A percentile compares a stretch with the other conserved stretches of the same genome.
Evolutionary conservation across 2,329 filamentous ascomycete species (phyloP).

Genomic region (Aureobasidium sp.): DNA sequence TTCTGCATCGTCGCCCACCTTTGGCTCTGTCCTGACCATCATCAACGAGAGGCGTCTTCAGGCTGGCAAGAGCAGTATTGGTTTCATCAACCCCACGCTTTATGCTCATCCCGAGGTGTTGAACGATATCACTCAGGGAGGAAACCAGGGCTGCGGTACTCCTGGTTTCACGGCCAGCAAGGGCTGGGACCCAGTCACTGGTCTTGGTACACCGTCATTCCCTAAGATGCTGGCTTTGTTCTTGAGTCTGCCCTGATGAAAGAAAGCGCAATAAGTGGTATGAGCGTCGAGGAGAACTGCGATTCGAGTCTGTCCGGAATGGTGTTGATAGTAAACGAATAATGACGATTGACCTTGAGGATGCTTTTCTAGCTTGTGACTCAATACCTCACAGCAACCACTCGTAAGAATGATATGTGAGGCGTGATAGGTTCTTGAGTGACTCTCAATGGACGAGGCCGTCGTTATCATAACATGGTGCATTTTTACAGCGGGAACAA

Average conservation of each 20-base stretch:
- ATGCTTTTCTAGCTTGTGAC: no score
- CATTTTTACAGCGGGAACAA: background rate
- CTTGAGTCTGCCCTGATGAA: slow-evolving; percentile 20
- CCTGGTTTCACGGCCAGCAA: slow-evolving; percentile 24
- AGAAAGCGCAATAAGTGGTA: background rate
- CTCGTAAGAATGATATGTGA: no score
- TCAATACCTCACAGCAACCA: no score
- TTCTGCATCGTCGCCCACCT: slow-evolving; percentile 44
- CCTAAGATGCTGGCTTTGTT: slow-evolving; percentile 26
- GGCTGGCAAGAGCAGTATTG: slow-evolving; percentile 33
- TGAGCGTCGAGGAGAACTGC: no score
- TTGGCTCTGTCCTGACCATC: slow-evolving; percentile 43
- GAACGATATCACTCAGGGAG: slow-evolving; percentile 35
- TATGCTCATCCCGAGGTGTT: slow-evolving; percentile 38
- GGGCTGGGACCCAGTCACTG: slow-evolving; percentile 33
- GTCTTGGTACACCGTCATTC: slow-evolving; percentile 28
- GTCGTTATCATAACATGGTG: background rate
- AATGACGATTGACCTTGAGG: no score
- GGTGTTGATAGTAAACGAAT: background rate
- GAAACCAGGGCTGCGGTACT: slow-evolving; percentile 35
- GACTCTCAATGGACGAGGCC: background rate
- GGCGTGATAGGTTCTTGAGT: background rate
- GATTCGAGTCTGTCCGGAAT: no score
- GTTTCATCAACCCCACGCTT: slow-evolving; percentile 38
- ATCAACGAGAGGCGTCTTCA: slow-evolving; percentile 36